Base-by-base conservation (phyloP, 73 alveolate species). In the Tetrahymena thermophila region DNA sequence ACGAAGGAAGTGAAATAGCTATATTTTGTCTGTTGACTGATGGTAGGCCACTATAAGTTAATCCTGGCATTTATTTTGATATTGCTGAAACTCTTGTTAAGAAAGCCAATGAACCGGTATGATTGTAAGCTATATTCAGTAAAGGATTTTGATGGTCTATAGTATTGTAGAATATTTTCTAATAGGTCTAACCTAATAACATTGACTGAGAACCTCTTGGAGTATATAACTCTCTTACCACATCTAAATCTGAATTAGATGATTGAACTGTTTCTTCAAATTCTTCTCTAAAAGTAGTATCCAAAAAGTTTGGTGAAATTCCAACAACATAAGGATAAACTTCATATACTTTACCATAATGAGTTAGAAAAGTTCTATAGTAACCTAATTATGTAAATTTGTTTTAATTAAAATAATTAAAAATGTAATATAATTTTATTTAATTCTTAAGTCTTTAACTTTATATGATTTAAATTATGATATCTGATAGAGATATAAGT, bases 181-280 rank as follows among this genome's bases (percentile, higher is more conserved):
- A 96, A 37, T 84, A 35, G 55, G 94, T 85, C 15, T 95, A 71
- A 3, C 98, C 97, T 13, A 97, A 43, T 35, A 96, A 97, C 38
- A 94, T 96, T 44, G 97, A 85, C 94, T 98, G 94, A 94, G 97
- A 44, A 23, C 99, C 99, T 94, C 98, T 94, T 14, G 98, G 96
- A 57, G 98, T 98, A 85, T 97, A 98, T 16, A 98, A 96, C 93
- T 97, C 95, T 84, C 97, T 98, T 23, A 85, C 97, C 8, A 96
- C 94, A 85, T 94, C 96, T 56, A 97, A 94, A 28, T 93, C 89
- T n/a, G 97, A 93, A 34, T 55, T 35, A 85, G 95, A 57, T 50
- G 58, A 34, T 23, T 93, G 35, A 28, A 94, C 94, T 10, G 97
- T 37, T 44, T 95, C 85, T 83, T 96, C 34, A 94, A 97, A 96